A percentile compares a stretch with the other conserved stretches of the same genome.
phyloP scores from a whole-genome alignment of 257 asterid genomes.

The Fraxinus americana region DNA sequence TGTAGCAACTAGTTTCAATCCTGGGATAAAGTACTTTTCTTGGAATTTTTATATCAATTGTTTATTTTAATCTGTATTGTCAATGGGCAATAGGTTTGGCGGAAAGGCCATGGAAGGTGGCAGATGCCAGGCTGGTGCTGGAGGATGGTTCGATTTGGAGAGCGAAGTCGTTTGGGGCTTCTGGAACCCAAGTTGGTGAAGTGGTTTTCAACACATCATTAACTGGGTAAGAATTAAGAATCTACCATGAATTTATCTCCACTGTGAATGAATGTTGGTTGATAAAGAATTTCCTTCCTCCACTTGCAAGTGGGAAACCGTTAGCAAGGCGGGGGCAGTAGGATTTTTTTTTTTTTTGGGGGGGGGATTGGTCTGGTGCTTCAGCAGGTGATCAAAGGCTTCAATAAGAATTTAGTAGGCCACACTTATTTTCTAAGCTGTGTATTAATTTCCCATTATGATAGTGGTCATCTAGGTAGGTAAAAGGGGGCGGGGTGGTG shows the following conservation, averaged over 20 bases:
- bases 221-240: slow-evolving; percentile 58
- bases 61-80: not conserved
- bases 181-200: slow-evolving; percentile 98
- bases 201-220: slow-evolving; percentile 93
- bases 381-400: not conserved
- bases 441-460: not conserved
- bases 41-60: not conserved
- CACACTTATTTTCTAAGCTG: not conserved
- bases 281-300: not conserved
- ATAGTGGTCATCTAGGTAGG: not conserved
- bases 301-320: not conserved
- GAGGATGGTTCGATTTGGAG: slow-evolving; percentile 94
- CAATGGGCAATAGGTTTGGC: slow-evolving; percentile 36
- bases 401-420: not conserved
- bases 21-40: not conserved
- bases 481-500: not conserved
- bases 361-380: not conserved
- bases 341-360: no score
- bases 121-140: slow-evolving; percentile 91
- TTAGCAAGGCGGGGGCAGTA: not conserved
- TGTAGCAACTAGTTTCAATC: not conserved
- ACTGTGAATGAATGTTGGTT: not conserved
- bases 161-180: slow-evolving; percentile 95
- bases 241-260: not conserved
- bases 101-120: slow-evolving; percentile 89